Evolutionary conservation across 1,139 yeast genomes (phyloP), one percentile per base, ranked within the genome.

Genomic region (Cylindricascospora bacillispora): DNA sequence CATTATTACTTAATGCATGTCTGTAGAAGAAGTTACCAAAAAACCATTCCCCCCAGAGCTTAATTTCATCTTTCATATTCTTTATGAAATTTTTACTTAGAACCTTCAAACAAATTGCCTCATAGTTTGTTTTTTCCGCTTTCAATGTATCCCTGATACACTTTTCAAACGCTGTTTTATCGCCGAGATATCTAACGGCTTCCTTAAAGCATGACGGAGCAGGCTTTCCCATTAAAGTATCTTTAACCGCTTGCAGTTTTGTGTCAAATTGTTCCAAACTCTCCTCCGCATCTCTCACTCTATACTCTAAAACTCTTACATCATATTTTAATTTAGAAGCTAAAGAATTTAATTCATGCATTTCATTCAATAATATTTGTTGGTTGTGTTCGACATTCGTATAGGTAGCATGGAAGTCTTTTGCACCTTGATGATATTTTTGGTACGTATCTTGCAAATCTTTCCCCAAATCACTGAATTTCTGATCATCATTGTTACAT

Each of bases 271-370:
- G 54, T 31, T 70, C 65, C 37, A 79, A 65, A 34, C 77, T 70
- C 24, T 79, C 83, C 41, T 82, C 93, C 15, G 85, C 75, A 47
- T 89, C 97, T 33, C 74, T 70, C 33, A 86, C 68, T 43, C 89
- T 72, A 32, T 76, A 73, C 24, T 67, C 67, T 14, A 89, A 63
- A 30, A 82, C 65, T 34, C 93, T 59, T 15, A 83, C 65, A 47
- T 89, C 95, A 51, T 86, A 89, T 33, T 74, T 69, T 35, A 89
- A 60, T 38, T 93, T 63, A 15, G 93, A 89, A 20, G 80, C 72
- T 25, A 78, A 62, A 2, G 81, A 72, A 22, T 73, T 73, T 26
- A 83, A 63, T 35, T 79, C 86, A 23, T 61, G 59, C 38, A 79
- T 58, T 38, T 71, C 77, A 27, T 56, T 58, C 29, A 64, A 57